These are phyloP conservation scores for Dactylellina leptospora DNA, from an alignment of 2,329 filamentous ascomycete species.

Conservation along the genomic window DNA sequence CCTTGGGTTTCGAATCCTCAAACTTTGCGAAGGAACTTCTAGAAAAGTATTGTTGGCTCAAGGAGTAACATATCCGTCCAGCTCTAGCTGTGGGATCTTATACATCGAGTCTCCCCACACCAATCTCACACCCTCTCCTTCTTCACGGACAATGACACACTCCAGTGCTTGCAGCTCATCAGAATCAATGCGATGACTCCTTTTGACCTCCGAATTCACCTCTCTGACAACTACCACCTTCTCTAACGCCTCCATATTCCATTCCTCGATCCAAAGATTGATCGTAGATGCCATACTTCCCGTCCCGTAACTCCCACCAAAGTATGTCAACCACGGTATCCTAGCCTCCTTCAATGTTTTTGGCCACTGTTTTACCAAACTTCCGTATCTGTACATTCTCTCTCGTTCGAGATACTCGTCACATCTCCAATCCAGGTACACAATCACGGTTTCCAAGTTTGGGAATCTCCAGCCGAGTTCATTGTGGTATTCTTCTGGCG, in stretches of 20 bases:
- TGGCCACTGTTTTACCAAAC: constrained; percentile 1
- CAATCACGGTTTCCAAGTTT: constrained; percentile 21
- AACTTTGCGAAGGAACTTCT: no score
- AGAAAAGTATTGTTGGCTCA: no score
- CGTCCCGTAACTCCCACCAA: neutral
- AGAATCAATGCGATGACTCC: neutral
- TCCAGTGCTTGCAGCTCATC: neutral
- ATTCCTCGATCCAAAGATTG: neutral
- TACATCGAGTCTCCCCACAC: neutral
- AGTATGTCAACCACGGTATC: constrained; percentile 2
- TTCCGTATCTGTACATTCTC: constrained; percentile 9
- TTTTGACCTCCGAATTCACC: neutral
- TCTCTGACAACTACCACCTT: constrained; percentile 9
- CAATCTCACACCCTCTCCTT: neutral
- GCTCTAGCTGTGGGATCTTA: neutral
- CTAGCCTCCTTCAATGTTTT: constrained; percentile 5
- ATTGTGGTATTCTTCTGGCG: neutral
- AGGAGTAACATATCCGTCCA: neutral
- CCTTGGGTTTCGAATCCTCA: no score
- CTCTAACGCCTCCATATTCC: constrained; percentile 3
- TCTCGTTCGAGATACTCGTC: neutral
- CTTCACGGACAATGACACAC: neutral
- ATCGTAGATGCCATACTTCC: neutral
- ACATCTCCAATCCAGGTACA: constrained; percentile 14
- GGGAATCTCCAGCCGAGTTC: constrained; percentile 7